Conservation (phyloP, 805 yeast species). For the Hanseniaspora osmophila region DNA sequence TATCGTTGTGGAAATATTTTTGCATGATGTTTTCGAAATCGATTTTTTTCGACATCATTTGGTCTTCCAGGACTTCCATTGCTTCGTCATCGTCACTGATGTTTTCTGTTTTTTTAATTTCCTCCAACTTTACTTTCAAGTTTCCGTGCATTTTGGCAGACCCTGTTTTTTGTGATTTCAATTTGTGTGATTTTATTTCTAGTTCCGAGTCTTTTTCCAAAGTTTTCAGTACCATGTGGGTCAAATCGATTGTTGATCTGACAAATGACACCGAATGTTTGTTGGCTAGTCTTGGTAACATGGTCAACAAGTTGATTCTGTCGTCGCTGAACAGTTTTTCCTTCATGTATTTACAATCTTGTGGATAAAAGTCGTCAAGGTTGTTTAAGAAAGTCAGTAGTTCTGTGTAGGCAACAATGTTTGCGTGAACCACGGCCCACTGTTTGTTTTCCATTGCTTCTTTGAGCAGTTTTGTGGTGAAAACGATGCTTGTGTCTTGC, state of each 20-base stretch:
- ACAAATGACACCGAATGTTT: conserved; percentile 52
- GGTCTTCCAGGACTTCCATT: conserved; percentile 15
- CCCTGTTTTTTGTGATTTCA: conserved; percentile 10
- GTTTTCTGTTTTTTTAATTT: conserved; percentile 10
- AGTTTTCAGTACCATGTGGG: conserved; percentile 49
- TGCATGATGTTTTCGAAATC: conserved; percentile 13
- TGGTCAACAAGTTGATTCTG: conserved; percentile 36
- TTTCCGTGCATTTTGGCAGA: too few relatives aligned
- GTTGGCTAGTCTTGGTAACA: conserved; percentile 48
- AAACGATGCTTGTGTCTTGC: conserved; percentile 44
- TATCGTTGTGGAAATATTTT: conserved; percentile 10
- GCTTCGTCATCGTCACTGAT: conserved; percentile 21
- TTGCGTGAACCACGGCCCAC: conserved; percentile 54
- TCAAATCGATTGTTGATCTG: conserved; percentile 45
- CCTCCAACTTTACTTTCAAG: conserved; percentile 16
- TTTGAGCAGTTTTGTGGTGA: conserved; percentile 29
- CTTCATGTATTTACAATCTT: conserved; percentile 41
- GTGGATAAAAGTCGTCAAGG: conserved; percentile 27
- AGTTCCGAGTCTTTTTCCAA: conserved; percentile 52
- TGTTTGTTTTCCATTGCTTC: conserved; percentile 29
- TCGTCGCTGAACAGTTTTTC: conserved; percentile 60
- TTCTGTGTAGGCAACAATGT: conserved; percentile 53
- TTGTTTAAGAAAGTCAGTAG: conserved; percentile 33
- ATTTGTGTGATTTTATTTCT: conserved; percentile 27
- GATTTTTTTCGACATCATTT: conserved; percentile 8